phyloP scores from a whole-genome alignment of 345 rosid genomes.

The Gossypium arboreum region DNA sequence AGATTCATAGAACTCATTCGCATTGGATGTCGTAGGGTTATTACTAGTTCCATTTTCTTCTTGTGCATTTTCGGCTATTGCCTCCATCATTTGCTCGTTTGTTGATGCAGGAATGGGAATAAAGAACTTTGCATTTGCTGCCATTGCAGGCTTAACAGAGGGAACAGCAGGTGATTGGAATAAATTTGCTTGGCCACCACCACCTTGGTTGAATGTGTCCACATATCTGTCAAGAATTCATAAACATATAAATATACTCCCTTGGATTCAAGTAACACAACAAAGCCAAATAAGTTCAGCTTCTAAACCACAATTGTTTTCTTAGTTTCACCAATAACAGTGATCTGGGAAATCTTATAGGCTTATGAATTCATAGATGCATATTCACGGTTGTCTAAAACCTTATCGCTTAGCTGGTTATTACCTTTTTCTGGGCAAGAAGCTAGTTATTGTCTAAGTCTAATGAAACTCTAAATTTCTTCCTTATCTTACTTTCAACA shows the following conservation, averaged over 20 bases:
- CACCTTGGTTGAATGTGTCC: slow-evolving; percentile 73
- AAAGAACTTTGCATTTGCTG: slow-evolving; percentile 76
- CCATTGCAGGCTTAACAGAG: slow-evolving; percentile 39
- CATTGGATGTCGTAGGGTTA: slow-evolving; percentile 37
- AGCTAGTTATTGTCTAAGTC: neutral
- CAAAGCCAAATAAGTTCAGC: neutral
- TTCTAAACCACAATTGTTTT: neutral
- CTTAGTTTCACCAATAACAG: neutral
- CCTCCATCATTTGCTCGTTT: slow-evolving; percentile 35
- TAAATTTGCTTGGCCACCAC: slow-evolving; percentile 45
- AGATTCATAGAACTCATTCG: slow-evolving; percentile 27
- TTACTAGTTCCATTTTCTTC: slow-evolving; percentile 25
- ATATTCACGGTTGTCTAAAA: neutral
- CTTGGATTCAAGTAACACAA: neutral
- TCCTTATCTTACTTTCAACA: neutral
- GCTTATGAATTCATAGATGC: neutral
- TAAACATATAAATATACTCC: neutral
- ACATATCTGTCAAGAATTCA: slow-evolving; percentile 52
- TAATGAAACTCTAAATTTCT: neutral
- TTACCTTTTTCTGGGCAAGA: neutral
- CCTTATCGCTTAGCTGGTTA: neutral
- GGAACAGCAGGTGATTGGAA: slow-evolving; percentile 67
- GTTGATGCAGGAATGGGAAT: slow-evolving; percentile 52
- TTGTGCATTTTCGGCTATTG: slow-evolving; percentile 39
- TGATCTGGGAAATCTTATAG: neutral